Evolutionary conservation across 2,329 filamentous ascomycete genomes (phyloP), one percentile per base, ranked within the genome.

Genomic region (Neofusicoccum kwambonambiense): DNA sequence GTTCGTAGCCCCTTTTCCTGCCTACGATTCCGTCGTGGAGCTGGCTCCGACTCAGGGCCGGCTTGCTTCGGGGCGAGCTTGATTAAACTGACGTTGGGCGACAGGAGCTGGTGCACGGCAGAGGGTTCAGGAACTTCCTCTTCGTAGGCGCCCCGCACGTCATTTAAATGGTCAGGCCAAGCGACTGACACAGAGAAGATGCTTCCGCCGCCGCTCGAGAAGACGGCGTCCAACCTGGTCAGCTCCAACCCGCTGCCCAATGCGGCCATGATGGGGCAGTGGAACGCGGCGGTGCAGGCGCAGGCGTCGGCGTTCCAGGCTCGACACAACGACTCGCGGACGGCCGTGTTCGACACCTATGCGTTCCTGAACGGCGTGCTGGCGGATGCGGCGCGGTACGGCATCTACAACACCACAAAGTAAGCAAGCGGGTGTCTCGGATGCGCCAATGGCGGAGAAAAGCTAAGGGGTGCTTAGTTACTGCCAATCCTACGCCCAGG

Each of bases 151-250:
- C 6, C 15, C n/a, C 15, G n/a, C n/a, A 19, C 1, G 50, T 34
- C 6, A 3, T 31, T n/a, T 4, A 1, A 4, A 3, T 60, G 5
- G 2, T 31, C 27, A 6, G 6, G 27, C 27, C 15, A 37, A 12
- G 37, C 19, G 11, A 19, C 54, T 60, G 31, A 60, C 31, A 12
- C 31, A 1, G 42, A 27, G 17, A 50, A 62, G 58, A 73, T 86
- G 71, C 83, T 84, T 49, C 73, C 85, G 1, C 83, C 83, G 1
- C 83, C 83, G 0, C 70, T 85, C 1, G 79, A 85, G 67, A 78
- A 81, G 11, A 81, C 78, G 4, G 75, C 76, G 1, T 73, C 73
- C 15, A 81, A 80, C 52, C 70, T 77, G 31, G 69, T 47, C 3
- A 69, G 66, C 12, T 64, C 69, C 17, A 73, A 71, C 2, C 79